phyloP scores from a whole-genome alignment of 2,329 filamentous ascomycete species.

The Diplodia scrobiculata region DNA sequence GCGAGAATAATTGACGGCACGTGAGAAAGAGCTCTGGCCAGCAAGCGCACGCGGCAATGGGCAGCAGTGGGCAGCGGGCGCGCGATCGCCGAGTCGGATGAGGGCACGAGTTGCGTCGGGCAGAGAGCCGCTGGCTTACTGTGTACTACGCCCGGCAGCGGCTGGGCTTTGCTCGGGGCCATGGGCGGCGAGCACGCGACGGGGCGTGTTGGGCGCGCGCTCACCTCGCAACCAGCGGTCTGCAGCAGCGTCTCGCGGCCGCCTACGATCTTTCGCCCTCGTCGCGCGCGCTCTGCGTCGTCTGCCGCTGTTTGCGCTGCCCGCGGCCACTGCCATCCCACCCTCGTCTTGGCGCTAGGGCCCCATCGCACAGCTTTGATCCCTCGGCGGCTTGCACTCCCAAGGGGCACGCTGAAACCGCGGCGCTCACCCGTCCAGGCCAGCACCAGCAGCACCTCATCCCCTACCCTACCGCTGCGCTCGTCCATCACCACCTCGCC shows the following conservation, averaged over 20 bases:
- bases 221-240: slow-evolving; percentile 14
- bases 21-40: slow-evolving; percentile 8
- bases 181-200: slow-evolving; percentile 25
- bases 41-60: slow-evolving; percentile 11
- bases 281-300: slow-evolving; percentile 17
- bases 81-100: slow-evolving; percentile 25
- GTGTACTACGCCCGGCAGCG: not conserved
- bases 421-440: slow-evolving; percentile 28
- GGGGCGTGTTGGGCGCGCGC: slow-evolving; percentile 5
- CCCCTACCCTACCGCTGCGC: slow-evolving; percentile 30
- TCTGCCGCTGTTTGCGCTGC: slow-evolving; percentile 25
- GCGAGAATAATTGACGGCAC: not conserved
- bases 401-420: slow-evolving; percentile 29
- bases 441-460: slow-evolving; percentile 29
- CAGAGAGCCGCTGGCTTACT: slow-evolving; percentile 9
- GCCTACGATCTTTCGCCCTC: not conserved
- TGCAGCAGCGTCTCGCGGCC: slow-evolving; percentile 13
- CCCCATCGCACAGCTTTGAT: slow-evolving; percentile 22
- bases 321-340: slow-evolving; percentile 26
- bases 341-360: slow-evolving; percentile 22
- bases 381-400: slow-evolving; percentile 19
- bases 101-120: slow-evolving; percentile 23
- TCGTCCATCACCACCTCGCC: slow-evolving; percentile 28
- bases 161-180: slow-evolving; percentile 17
- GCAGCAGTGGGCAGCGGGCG: slow-evolving; percentile 2